phyloP scores from a whole-genome alignment of 106 monocot genomes.

The Dendrobium chrysotoxum region DNA sequence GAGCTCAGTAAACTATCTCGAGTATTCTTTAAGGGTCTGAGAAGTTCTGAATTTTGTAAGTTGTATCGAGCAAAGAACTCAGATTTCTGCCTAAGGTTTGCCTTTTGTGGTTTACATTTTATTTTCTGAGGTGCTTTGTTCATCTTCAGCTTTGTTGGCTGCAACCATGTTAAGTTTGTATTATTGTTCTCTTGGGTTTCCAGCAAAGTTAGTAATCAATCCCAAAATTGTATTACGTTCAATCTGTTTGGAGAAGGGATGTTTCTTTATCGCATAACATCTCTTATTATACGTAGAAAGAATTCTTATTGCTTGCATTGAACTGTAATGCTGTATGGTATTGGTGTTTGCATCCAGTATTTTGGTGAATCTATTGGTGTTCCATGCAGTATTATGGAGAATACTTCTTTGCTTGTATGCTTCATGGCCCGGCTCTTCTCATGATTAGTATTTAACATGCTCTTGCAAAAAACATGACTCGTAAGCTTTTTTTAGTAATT shows the following conservation, averaged over 20 bases:
- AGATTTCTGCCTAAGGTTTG: not conserved
- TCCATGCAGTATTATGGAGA: not conserved
- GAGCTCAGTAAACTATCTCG: not conserved
- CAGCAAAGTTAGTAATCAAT: not conserved
- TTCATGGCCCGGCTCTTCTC: not conserved
- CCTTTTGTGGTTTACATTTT: not conserved
- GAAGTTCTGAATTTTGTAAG: constrained; percentile 5
- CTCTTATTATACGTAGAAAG: not conserved
- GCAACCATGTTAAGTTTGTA: not conserved
- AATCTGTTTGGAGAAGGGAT: constrained; percentile 1
- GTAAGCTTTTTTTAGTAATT: not conserved
- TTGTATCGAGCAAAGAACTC: not conserved
- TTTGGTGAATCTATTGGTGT: not conserved
- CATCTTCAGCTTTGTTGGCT: not conserved
- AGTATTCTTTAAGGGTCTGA: not conserved
- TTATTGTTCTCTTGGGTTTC: not conserved
- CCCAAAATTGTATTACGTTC: not conserved
- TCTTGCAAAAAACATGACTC: not conserved
- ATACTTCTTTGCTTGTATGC: not conserved
- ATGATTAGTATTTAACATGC: not conserved
- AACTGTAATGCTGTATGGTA: not conserved
- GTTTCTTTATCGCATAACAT: not conserved
- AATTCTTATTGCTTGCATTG: not conserved
- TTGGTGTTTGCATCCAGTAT: not conserved
- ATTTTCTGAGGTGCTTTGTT: not conserved